phyloP scores from a whole-genome alignment of 2,329 filamentous ascomycete genomes.

The Colletotrichum sp. region DNA sequence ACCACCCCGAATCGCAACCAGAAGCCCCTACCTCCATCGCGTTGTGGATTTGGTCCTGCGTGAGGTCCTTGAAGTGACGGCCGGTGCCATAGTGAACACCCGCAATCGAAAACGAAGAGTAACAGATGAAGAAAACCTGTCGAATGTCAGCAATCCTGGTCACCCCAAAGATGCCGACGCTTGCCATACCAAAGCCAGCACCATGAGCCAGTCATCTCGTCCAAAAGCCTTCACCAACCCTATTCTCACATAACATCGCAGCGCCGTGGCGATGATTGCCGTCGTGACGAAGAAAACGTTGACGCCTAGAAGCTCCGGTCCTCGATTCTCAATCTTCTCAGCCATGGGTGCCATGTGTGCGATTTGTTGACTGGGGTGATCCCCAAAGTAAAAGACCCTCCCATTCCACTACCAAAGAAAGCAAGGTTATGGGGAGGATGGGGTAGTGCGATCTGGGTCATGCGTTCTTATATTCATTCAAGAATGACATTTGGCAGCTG shows the following conservation, averaged over 20 bases:
- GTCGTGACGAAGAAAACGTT: slow-evolving; percentile 31
- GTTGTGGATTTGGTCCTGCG: slow-evolving; percentile 23
- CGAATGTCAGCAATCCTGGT: not conserved
- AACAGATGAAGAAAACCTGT: slow-evolving; percentile 40
- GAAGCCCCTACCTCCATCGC: slow-evolving; percentile 37
- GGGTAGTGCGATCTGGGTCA: not conserved
- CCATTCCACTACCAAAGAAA: not conserved
- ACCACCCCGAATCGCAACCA: slow-evolving; percentile 10
- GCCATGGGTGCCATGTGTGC: slow-evolving; percentile 3
- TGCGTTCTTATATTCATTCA: not conserved
- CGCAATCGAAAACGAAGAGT: slow-evolving; percentile 33
- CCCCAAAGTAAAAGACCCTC: not conserved
- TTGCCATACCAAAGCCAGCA: slow-evolving; percentile 32
- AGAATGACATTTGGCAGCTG: not conserved
- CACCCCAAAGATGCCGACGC: rapidly evolving
- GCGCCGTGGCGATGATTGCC: slow-evolving; percentile 29
- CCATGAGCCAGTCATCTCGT: slow-evolving; percentile 44
- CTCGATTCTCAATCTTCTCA: slow-evolving; percentile 35
- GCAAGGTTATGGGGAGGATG: not conserved
- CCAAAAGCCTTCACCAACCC: slow-evolving; percentile 42
- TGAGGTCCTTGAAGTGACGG: slow-evolving; percentile 37
- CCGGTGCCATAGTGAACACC: slow-evolving; percentile 47
- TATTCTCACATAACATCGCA: slow-evolving; percentile 39
- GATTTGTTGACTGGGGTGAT: not conserved
- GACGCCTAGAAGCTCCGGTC: slow-evolving; percentile 36